phyloP scores from a whole-genome alignment of 2,329 filamentous ascomycete genomes.

The Neofusicoccum parvum region DNA sequence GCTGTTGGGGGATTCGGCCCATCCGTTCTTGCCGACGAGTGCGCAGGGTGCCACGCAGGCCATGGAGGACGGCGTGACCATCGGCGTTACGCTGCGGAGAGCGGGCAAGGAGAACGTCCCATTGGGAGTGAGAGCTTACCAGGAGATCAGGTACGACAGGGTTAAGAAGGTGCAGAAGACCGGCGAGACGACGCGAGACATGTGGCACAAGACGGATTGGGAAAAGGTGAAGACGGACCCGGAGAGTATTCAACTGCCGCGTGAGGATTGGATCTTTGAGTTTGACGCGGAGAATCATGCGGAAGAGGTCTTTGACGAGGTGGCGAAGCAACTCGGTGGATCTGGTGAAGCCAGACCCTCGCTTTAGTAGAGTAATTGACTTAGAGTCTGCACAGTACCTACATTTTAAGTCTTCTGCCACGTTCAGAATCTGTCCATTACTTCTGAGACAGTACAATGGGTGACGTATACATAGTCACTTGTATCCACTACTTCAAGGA shows the following conservation, averaged over 20 bases:
- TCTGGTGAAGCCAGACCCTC: background rate
- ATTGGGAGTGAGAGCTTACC: conserved; percentile 6
- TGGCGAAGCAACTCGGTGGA: conserved; percentile 28
- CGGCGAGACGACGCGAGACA: conserved; percentile 16
- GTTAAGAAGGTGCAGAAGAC: conserved; percentile 27
- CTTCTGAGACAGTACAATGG: too few species aligned
- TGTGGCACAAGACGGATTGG: conserved; percentile 32
- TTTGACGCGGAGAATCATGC: conserved; percentile 17
- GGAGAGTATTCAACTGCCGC: background rate
- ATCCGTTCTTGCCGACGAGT: conserved; percentile 23
- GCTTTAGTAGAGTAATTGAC: background rate
- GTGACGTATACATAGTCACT: too few species aligned
- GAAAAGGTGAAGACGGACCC: conserved; percentile 14
- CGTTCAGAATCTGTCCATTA: too few species aligned
- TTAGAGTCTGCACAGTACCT: too few species aligned
- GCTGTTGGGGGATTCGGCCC: conserved; percentile 23
- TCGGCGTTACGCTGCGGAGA: conserved; percentile 12
- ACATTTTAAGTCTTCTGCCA: too few species aligned
- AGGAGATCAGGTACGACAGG: conserved; percentile 12
- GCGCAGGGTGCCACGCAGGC: conserved; percentile 22
- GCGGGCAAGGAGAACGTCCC: conserved; percentile 13
- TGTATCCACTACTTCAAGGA: too few species aligned
- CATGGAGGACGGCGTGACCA: conserved; percentile 23
- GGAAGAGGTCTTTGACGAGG: conserved; percentile 25
- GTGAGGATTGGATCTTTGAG: conserved; percentile 13